Percentiles rank a stretch among this genome's conserved stretches.
These are phyloP conservation scores for Candida buenavistaensis DNA, from an alignment of 1,139 yeast species.

Conservation along the genomic window DNA sequence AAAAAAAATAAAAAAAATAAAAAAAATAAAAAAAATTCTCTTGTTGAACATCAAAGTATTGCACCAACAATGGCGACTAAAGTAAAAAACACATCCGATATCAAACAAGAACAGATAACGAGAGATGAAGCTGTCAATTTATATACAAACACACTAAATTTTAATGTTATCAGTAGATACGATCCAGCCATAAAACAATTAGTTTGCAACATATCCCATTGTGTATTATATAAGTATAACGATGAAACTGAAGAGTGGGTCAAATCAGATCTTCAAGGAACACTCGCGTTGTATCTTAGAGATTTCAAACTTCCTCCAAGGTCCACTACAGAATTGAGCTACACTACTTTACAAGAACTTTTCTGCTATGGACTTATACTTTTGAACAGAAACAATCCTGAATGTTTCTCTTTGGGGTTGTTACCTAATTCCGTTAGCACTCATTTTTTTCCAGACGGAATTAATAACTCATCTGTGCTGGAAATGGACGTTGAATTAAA, in stretches of 20 bases:
- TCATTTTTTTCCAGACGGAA: constrained; percentile 40
- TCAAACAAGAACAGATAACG: constrained; percentile 19
- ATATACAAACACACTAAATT: constrained; percentile 70
- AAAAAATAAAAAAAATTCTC: no score
- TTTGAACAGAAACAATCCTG: constrained; percentile 70
- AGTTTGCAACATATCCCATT: constrained; percentile 73
- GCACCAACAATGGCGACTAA: constrained; percentile 8
- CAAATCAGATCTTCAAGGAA: constrained; percentile 78
- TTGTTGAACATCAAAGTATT: no score
- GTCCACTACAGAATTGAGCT: constrained; percentile 25
- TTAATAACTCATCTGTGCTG: constrained; percentile 44
- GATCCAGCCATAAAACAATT: constrained; percentile 80
- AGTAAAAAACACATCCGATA: constrained; percentile 2
- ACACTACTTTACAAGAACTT: constrained; percentile 46
- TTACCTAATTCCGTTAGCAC: constrained; percentile 56
- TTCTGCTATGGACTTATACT: constrained; percentile 80
- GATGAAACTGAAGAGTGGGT: constrained; percentile 72
- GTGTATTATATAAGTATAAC: constrained; percentile 75
- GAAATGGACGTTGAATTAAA: constrained; percentile 74
- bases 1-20: no score
- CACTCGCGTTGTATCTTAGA: constrained; percentile 75
- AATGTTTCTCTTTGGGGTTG: constrained; percentile 79
- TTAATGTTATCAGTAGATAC: constrained; percentile 78
- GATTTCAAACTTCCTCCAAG: constrained; percentile 39
- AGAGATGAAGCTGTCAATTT: constrained; percentile 50